A percentile compares a stretch with the other conserved stretches of the same genome.
These are phyloP conservation scores for Alternaria rosae DNA, from an alignment of 2,329 filamentous ascomycete species.

Conservation along the genomic window DNA sequence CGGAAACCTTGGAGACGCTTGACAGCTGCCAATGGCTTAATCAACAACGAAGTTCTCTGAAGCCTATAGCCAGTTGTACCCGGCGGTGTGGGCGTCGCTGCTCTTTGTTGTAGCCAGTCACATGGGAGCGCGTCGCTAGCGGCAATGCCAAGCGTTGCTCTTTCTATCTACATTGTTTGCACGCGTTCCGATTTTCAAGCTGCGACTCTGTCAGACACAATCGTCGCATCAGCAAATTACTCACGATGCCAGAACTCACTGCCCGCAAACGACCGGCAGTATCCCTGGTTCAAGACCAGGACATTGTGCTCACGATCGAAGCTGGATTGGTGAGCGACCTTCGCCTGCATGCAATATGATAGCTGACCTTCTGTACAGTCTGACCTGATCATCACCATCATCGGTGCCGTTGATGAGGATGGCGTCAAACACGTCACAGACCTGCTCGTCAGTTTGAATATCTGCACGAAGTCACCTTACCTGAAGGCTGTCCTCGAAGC, in stretches of 20 bases:
- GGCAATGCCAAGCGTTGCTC: slow-evolving; percentile 13
- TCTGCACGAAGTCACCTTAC: slow-evolving; percentile 15
- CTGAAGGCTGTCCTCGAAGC: slow-evolving; percentile 7
- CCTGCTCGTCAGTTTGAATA: slow-evolving; percentile 7
- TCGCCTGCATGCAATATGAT: not conserved
- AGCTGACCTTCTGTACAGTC: not conserved
- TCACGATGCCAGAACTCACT: slow-evolving; percentile 6
- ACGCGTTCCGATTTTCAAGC: not conserved
- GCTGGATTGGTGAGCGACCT: not conserved
- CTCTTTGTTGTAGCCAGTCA: not conserved
- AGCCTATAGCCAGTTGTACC: not conserved
- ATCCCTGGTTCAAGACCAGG: slow-evolving; percentile 13
- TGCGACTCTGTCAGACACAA: not conserved
- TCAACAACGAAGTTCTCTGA: too few species aligned
- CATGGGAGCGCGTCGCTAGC: slow-evolving; percentile 4
- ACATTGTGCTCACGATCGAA: slow-evolving; percentile 13
- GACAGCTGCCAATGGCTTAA: too few species aligned
- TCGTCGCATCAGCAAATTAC: not conserved
- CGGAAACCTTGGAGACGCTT: not conserved
- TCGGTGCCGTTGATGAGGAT: slow-evolving; percentile 10
- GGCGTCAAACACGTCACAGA: slow-evolving; percentile 19
- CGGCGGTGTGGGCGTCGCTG: not conserved
- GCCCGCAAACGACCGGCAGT: slow-evolving; percentile 1
- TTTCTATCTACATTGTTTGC: not conserved
- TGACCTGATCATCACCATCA: slow-evolving; percentile 18